phyloP scores from a whole-genome alignment of 176 grass and related monocot species.

The Cenchrus americanus region DNA sequence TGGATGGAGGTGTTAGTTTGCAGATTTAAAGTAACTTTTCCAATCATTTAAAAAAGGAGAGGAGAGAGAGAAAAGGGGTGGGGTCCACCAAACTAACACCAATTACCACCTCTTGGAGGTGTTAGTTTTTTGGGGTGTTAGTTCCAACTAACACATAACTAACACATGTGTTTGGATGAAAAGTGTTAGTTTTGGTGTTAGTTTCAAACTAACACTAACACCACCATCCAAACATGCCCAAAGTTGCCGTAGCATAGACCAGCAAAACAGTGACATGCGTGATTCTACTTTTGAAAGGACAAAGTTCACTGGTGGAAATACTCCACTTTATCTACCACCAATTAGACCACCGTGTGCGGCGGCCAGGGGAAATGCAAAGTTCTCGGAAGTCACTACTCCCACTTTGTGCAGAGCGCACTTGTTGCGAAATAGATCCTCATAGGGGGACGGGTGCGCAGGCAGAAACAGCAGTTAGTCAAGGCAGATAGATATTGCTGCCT shows the following conservation, averaged over 20 bases:
- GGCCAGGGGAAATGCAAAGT: conserved; percentile 41
- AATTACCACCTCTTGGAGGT: no score
- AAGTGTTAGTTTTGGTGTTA: no score
- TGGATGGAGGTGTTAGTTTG: no score
- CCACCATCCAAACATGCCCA: no score
- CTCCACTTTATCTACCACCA: conserved; percentile 49
- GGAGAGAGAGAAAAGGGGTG: no score
- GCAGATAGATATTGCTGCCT: conserved; percentile 38
- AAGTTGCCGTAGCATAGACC: conserved; percentile 22
- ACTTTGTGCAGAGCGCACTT: conserved; percentile 50
- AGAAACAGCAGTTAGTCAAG: conserved; percentile 42
- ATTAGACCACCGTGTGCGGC: conserved; percentile 31
- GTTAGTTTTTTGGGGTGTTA: no score
- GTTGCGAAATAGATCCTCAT: conserved; percentile 36
- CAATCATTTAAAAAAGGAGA: no score
- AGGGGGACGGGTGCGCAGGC: conserved; percentile 20
- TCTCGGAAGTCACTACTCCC: conserved; percentile 47
- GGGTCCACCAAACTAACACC: no score
- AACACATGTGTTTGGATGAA: no score
- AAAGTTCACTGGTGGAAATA: conserved; percentile 27
- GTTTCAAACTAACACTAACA: no score
- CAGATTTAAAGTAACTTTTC: no score
- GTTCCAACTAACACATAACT: no score
- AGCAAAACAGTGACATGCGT: conserved; percentile 47
- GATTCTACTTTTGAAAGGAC: conserved; percentile 47